Evolutionary conservation across 2,329 filamentous ascomycete species (phyloP).

Genomic region (Fusarium algeriense): DNA sequence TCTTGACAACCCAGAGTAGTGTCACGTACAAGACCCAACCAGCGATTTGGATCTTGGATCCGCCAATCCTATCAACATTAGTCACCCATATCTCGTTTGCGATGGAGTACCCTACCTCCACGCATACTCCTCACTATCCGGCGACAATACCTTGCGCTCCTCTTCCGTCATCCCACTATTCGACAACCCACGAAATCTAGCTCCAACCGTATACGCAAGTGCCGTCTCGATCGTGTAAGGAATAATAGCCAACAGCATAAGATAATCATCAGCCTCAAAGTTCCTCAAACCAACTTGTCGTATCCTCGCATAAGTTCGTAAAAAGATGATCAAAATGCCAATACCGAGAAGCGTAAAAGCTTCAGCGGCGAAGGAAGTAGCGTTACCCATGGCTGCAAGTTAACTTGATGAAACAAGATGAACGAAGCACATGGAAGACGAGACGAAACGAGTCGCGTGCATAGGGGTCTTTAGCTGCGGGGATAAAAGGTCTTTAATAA

Average conservation of each 20-base stretch:
- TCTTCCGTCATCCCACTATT: slow-evolving; percentile 65
- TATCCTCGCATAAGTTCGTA: slow-evolving; percentile 63
- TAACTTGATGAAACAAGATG: not conserved
- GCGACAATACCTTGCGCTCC: slow-evolving; percentile 56
- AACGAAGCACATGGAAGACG: not conserved
- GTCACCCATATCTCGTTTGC: not conserved
- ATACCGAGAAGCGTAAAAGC: slow-evolving; percentile 60
- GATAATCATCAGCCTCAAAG: slow-evolving; percentile 63
- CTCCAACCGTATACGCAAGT: slow-evolving; percentile 55
- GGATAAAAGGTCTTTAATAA: not conserved
- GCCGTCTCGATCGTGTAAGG: slow-evolving; percentile 47
- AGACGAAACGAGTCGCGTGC: not conserved
- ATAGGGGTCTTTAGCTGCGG: not conserved
- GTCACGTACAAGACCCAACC: slow-evolving; percentile 65
- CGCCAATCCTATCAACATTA: slow-evolving; percentile 56
- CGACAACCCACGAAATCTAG: slow-evolving; percentile 56
- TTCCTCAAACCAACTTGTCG: slow-evolving; percentile 53
- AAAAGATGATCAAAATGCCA: slow-evolving; percentile 60
- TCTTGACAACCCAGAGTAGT: slow-evolving; percentile 65
- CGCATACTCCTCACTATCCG: slow-evolving; percentile 56
- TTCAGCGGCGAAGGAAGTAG: slow-evolving; percentile 40
- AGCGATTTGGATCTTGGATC: slow-evolving; percentile 65
- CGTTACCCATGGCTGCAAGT: slow-evolving; percentile 2
- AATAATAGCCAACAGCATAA: slow-evolving; percentile 46
- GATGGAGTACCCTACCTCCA: slow-evolving; percentile 34